Evolutionary conservation across 257 asterid species (phyloP).

Genomic region (Ilex asprella): DNA sequence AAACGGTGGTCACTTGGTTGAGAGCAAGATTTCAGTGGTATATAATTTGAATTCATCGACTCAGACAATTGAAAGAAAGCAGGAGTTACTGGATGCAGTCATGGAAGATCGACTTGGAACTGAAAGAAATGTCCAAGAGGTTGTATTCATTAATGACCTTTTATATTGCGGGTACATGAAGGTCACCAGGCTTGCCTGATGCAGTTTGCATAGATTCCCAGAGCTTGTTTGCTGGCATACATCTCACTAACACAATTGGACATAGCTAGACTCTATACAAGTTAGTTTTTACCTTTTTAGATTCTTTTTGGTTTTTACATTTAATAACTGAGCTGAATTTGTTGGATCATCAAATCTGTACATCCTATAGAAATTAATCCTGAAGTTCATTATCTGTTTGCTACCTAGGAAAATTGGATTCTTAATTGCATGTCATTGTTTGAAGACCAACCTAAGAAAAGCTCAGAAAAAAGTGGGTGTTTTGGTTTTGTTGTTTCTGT

Average conservation of each 20-base stretch:
- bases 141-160: too few species aligned
- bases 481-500: too few species aligned
- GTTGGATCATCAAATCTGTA: slow-evolving; percentile 17
- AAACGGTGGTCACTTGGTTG: background rate
- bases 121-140: too few species aligned
- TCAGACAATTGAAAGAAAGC: too few species aligned
- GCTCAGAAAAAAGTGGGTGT: too few species aligned
- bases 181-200: too few species aligned
- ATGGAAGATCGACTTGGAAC: too few species aligned
- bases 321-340: background rate
- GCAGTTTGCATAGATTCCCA: background rate
- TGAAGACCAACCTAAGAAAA: too few species aligned
- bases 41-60: background rate
- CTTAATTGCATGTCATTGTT: too few species aligned
- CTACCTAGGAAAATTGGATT: too few species aligned
- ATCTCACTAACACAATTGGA: background rate
- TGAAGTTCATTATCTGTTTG: too few species aligned
- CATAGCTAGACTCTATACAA: slow-evolving; percentile 11
- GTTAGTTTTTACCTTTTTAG: background rate
- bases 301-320: background rate
- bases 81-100: background rate
- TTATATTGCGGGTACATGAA: too few species aligned
- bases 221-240: background rate
- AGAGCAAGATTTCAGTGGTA: background rate
- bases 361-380: slow-evolving; percentile 7